phyloP scores from a whole-genome alignment of 2,329 filamentous ascomycete genomes.

The Colletotrichum horii region DNA sequence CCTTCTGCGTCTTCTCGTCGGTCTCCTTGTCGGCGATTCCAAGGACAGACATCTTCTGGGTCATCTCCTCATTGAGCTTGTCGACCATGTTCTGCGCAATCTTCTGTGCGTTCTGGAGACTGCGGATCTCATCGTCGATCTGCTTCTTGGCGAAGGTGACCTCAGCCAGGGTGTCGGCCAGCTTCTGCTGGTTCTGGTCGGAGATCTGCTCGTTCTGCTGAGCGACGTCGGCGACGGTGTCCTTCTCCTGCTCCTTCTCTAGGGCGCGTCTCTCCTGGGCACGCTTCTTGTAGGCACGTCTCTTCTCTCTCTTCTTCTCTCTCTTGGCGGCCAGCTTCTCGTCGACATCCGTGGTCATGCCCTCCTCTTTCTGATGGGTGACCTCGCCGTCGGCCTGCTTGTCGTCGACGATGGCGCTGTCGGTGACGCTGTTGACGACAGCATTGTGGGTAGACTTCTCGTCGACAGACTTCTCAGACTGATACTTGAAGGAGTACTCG shows the following conservation, averaged over 20 bases:
- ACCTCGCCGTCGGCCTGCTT: neutral
- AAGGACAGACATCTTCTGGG: neutral
- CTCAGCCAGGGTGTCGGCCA: neutral
- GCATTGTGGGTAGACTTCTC: neutral
- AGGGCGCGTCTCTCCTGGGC: neutral
- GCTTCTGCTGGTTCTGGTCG: neutral
- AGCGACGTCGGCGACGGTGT: neutral
- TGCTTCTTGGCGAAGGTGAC: neutral
- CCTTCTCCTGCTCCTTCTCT: neutral
- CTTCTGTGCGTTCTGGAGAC: neutral
- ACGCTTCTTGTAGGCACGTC: neutral
- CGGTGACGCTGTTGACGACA: neutral
- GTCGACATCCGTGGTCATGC: neutral
- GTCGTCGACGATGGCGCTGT: neutral
- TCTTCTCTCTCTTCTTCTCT: neutral
- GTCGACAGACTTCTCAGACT: neutral
- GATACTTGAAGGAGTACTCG: neutral
- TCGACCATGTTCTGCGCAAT: neutral
- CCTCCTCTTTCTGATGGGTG: neutral
- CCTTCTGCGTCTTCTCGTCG: neutral
- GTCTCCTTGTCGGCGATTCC: neutral
- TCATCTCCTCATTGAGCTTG: neutral
- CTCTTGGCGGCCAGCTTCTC: neutral
- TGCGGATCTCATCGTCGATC: neutral
- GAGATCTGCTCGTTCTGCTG: neutral